Evolutionary conservation across 1,284 basidiomycete species (phyloP).

Genomic region (Ceratobasidium sp.): DNA sequence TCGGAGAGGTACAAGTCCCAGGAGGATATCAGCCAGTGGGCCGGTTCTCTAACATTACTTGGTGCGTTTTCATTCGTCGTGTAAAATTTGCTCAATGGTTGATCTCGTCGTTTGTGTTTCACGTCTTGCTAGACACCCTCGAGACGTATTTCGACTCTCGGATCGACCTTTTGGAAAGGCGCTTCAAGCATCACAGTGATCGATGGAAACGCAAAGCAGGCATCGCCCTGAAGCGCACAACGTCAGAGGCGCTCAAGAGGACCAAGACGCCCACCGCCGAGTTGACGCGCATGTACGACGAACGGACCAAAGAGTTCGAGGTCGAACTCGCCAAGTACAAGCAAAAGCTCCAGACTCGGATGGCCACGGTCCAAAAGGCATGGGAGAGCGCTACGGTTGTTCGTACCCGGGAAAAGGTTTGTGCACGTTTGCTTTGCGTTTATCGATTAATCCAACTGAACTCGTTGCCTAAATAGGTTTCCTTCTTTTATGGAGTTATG

Average conservation of each 20-base stretch:
- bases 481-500: conserved; percentile 93
- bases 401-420: conserved; percentile 85
- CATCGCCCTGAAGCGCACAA: conserved; percentile 62
- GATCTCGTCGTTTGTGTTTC: not conserved
- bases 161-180: conserved; percentile 88
- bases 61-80: conserved; percentile 59
- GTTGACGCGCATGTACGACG: conserved; percentile 55
- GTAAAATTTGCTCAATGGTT: not conserved
- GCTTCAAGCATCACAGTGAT: conserved; percentile 86
- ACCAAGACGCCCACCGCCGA: conserved; percentile 77
- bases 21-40: conserved; percentile 55
- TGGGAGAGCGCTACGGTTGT: conserved; percentile 94
- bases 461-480: conserved; percentile 58
- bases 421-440: conserved; percentile 1
- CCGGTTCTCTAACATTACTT: conserved; percentile 76
- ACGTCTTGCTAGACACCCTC: conserved; percentile 71
- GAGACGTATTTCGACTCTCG: conserved; percentile 93
- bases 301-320: conserved; percentile 76
- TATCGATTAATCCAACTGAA: not conserved
- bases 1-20: conserved; percentile 27
- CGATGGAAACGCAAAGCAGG: conserved; percentile 83
- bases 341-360: conserved; percentile 79
- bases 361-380: conserved; percentile 75
- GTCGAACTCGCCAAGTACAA: conserved; percentile 86
- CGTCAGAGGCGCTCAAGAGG: conserved; percentile 58